Conservation (phyloP, 345 rosid genomes). For the Alliaria petiolata region DNA sequence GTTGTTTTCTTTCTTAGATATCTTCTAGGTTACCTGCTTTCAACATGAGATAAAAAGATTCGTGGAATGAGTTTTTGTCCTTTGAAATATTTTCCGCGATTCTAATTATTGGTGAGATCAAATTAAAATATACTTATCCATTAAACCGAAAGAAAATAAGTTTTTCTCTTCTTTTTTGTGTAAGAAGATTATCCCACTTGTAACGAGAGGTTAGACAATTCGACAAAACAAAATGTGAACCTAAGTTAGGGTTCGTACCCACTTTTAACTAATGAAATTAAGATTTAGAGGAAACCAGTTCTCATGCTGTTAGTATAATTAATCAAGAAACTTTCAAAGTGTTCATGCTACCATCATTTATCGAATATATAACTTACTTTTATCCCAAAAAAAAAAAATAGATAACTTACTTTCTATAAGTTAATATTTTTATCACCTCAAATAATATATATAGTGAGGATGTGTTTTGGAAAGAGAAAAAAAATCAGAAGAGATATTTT, state of each 20-base stretch:
- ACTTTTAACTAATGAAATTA: conserved; percentile 14
- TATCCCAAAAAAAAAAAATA: too few relatives aligned
- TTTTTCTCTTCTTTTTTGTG: not conserved
- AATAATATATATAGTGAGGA: not conserved
- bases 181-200: conserved; percentile 10
- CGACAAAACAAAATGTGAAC: not conserved
- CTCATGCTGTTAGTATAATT: not conserved
- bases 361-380: not conserved
- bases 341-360: not conserved
- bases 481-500: not conserved
- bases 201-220: conserved; percentile 4
- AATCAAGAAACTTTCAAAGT: not conserved
- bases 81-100: not conserved
- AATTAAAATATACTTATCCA: not conserved
- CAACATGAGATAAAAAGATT: not conserved
- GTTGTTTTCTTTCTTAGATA: not conserved
- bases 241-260: conserved; percentile 18
- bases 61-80: not conserved
- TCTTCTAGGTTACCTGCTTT: conserved; percentile 1
- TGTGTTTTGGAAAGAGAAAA: not conserved
- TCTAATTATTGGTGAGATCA: not conserved
- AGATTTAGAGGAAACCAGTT: not conserved
- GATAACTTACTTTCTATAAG: too few relatives aligned
- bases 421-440: not conserved
- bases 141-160: not conserved